These are phyloP conservation scores for Tricholoma terreum DNA, from an alignment of 768 basidiomycete species.

Conservation along the genomic window DNA sequence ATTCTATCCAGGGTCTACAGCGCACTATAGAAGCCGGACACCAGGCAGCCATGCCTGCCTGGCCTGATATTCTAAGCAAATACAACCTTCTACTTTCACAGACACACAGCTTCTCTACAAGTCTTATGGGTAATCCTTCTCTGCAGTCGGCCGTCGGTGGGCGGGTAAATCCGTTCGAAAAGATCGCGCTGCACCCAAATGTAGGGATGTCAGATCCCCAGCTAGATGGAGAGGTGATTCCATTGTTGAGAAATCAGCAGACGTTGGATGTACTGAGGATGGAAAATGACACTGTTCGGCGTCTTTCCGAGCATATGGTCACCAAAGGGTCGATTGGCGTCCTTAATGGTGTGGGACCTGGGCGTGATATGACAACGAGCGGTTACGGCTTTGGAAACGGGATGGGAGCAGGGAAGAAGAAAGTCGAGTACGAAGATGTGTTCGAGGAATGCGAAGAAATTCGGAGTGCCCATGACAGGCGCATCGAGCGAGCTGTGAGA, in stretches of 20 bases:
- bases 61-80: constrained; percentile 85
- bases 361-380: constrained; percentile 12
- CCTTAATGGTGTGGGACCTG: constrained; percentile 35
- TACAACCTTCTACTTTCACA: constrained; percentile 84
- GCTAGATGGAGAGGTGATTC: constrained; percentile 71
- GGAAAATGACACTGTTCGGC: constrained; percentile 71
- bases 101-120: constrained; percentile 69
- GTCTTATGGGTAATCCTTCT: constrained; percentile 26
- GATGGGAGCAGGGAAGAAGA: constrained; percentile 28
- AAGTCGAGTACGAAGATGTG: constrained; percentile 57
- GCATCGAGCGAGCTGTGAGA: constrained; percentile 74
- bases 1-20: constrained; percentile 66
- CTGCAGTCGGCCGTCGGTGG: constrained; percentile 7
- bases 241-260: constrained; percentile 75
- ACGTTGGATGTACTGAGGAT: constrained; percentile 69
- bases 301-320: constrained; percentile 63
- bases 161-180: constrained; percentile 53
- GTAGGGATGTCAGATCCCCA: constrained; percentile 57
- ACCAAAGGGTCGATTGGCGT: constrained; percentile 55
- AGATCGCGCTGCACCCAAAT: constrained; percentile 66
- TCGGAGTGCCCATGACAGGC: constrained; percentile 65
- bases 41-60: constrained; percentile 63
- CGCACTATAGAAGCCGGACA: constrained; percentile 59
- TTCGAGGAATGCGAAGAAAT: constrained; percentile 65
- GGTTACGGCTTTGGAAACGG: constrained; percentile 8